A percentile compares a stretch with the other conserved stretches of the same genome.
Evolutionary conservation across 1,284 basidiomycete genomes (phyloP).

Genomic region (Ceratobasidium sp.): DNA sequence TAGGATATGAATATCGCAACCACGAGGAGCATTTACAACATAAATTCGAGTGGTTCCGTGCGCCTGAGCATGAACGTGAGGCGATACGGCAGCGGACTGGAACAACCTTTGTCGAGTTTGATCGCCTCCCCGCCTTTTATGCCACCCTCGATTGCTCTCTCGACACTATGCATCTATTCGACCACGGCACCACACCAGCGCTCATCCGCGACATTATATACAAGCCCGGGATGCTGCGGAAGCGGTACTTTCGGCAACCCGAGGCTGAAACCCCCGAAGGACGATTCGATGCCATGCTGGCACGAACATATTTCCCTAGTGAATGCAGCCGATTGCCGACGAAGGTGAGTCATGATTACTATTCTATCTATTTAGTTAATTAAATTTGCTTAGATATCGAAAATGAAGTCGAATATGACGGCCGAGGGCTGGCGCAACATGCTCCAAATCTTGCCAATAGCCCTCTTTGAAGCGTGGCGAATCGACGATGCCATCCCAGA

Average conservation of each 20-base stretch:
- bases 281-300: not conserved
- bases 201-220: constrained; percentile 2
- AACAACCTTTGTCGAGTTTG: not conserved
- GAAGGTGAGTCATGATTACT: not conserved
- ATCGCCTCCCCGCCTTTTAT: not conserved
- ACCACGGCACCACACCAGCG: not conserved
- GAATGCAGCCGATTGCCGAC: not conserved
- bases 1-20: not conserved
- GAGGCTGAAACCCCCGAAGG: not conserved
- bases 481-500: constrained; percentile 6
- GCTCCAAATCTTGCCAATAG: too few species aligned
- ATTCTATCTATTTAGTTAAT: not conserved
- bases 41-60: constrained; percentile 5
- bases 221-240: not conserved
- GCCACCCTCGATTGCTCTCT: not conserved
- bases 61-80: not conserved
- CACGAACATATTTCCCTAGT: constrained; percentile 3
- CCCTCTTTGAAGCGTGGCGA: constrained; percentile 4
- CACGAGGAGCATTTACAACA: not conserved
- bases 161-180: not conserved
- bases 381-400: too few species aligned
- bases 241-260: not conserved
- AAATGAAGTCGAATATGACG: too few species aligned
- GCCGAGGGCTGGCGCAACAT: too few species aligned
- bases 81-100: not conserved